Evolutionary conservation across 441 rosid genomes (phyloP).

Genomic region (Hura crepitans): DNA sequence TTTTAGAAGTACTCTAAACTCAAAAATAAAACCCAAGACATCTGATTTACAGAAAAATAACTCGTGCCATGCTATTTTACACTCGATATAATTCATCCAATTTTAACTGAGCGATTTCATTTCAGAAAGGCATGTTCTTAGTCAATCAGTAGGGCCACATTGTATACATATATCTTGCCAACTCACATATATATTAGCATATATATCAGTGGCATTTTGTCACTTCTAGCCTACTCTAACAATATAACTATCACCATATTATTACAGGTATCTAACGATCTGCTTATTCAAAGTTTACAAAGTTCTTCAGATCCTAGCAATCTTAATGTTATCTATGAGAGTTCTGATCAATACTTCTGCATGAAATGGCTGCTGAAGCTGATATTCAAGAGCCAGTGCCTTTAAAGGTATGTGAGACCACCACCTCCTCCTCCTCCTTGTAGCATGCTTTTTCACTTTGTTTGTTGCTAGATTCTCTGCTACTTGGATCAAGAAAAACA

Average conservation of each 20-base stretch:
- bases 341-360: slow-evolving; percentile 28
- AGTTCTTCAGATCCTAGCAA: not conserved
- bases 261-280: slow-evolving; percentile 33
- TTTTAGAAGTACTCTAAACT: no score
- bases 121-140: slow-evolving; percentile 32
- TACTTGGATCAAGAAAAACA: slow-evolving; percentile 7
- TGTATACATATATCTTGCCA: slow-evolving; percentile 38
- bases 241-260: slow-evolving; percentile 28
- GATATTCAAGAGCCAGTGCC: slow-evolving; percentile 38
- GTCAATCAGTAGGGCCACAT: slow-evolving; percentile 43
- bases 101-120: slow-evolving; percentile 11
- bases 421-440: slow-evolving; percentile 9
- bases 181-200: slow-evolving; percentile 40
- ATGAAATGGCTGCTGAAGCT: slow-evolving; percentile 59
- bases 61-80: no score
- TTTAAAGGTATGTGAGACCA: slow-evolving; percentile 36
- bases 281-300: slow-evolving; percentile 25
- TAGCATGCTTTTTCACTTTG: slow-evolving; percentile 9
- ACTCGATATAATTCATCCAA: no score
- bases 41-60: no score
- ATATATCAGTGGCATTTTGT: slow-evolving; percentile 48
- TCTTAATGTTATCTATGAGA: slow-evolving; percentile 10
- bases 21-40: no score
- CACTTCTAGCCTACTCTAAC: slow-evolving; percentile 38
- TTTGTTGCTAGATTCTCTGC: not conserved